These are phyloP conservation scores for Domatiomyces globalis DNA, from an alignment of 2,329 filamentous ascomycete species.

Conservation along the genomic window DNA sequence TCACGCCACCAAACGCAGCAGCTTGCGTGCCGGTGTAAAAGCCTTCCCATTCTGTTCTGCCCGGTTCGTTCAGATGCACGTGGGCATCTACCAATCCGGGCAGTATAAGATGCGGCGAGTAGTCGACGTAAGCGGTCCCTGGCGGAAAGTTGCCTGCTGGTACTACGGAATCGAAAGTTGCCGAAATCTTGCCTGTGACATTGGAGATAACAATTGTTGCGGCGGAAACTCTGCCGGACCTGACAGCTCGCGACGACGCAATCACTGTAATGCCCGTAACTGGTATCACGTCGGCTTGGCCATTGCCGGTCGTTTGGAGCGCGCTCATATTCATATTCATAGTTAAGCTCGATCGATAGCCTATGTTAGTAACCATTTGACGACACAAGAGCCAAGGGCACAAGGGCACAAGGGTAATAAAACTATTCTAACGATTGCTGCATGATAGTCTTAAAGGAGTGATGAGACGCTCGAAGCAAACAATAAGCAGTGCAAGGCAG, in stretches of 20 bases:
- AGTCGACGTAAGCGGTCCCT: slow-evolving; percentile 61
- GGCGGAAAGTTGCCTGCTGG: slow-evolving; percentile 59
- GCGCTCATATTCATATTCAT: background rate
- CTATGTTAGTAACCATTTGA: background rate
- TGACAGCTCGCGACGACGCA: slow-evolving; percentile 67
- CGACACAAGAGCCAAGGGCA: background rate
- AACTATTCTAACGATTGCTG: too few species aligned
- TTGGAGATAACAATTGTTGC: slow-evolving; percentile 72
- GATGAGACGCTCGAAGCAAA: too few species aligned
- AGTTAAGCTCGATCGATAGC: background rate
- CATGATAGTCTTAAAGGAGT: too few species aligned
- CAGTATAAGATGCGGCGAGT: slow-evolving; percentile 70
- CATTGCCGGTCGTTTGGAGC: slow-evolving; percentile 3
- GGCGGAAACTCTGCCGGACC: slow-evolving; percentile 61
- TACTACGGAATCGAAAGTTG: slow-evolving; percentile 59
- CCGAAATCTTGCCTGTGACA: slow-evolving; percentile 68
- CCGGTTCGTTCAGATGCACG: slow-evolving; percentile 94
- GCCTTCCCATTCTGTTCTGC: slow-evolving; percentile 94
- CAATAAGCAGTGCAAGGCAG: too few species aligned
- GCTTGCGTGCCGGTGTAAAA: slow-evolving; percentile 91
- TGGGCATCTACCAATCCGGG: slow-evolving; percentile 93
- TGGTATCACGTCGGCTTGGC: slow-evolving; percentile 6
- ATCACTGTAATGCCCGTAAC: slow-evolving; percentile 53
- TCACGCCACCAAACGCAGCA: slow-evolving; percentile 89
- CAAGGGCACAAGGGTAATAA: background rate